Conservation (phyloP, 441 rosid species). For the Gossypium schwendimanii region DNA sequence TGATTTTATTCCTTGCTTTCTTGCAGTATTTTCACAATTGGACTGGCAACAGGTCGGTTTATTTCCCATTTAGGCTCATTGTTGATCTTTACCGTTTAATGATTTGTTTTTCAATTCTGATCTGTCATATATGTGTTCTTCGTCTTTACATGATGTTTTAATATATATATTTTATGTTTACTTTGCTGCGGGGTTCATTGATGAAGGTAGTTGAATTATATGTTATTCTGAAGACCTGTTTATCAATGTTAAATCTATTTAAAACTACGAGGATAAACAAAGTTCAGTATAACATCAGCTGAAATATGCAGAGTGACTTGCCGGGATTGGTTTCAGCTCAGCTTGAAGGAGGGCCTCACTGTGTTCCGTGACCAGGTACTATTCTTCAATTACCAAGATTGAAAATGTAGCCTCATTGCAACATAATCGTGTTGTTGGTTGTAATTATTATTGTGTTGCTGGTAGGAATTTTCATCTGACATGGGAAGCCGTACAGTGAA, state of each 20-base stretch:
- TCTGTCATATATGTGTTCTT: neutral
- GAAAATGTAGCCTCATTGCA: neutral
- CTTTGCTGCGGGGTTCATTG: neutral
- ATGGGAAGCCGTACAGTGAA: conserved; percentile 99
- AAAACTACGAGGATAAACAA: neutral
- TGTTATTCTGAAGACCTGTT: neutral
- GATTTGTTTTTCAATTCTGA: neutral
- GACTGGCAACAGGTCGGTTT: conserved; percentile 94
- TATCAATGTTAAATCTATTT: neutral
- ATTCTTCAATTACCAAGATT: conserved; percentile 1
- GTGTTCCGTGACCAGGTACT: conserved; percentile 94
- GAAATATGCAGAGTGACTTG: conserved; percentile 78
- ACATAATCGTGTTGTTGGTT: neutral
- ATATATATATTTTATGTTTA: neutral
- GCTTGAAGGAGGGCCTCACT: conserved; percentile 98
- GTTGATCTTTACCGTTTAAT: neutral
- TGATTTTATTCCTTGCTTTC: conserved; percentile 17
- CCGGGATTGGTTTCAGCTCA: conserved; percentile 99
- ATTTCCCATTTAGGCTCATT: neutral
- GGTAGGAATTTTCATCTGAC: conserved; percentile 94
- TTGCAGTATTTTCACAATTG: conserved; percentile 98
- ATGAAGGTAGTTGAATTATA: neutral
- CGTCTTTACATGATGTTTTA: neutral
- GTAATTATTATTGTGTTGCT: neutral
- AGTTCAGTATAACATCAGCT: neutral